These are phyloP conservation scores for Mycena olivaceomarginata DNA, from an alignment of 768 basidiomycete species.

Conservation along the genomic window DNA sequence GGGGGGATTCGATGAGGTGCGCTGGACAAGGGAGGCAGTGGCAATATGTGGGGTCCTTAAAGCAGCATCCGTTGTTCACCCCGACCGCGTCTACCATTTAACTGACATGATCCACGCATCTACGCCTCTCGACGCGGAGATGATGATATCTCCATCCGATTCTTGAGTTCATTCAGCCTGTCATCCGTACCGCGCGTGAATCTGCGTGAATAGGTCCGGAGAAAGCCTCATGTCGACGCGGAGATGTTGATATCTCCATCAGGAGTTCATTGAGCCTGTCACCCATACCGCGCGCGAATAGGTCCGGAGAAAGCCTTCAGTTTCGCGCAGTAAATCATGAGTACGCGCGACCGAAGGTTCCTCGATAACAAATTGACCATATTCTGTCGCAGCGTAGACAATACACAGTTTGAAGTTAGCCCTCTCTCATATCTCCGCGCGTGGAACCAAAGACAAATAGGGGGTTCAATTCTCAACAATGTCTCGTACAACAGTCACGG, in stretches of 20 bases:
- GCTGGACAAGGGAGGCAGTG: constrained; percentile 23
- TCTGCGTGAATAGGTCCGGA: constrained; percentile 28
- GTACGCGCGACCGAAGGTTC: constrained; percentile 3
- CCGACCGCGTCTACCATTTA: constrained; percentile 14
- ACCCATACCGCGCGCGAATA: constrained; percentile 23
- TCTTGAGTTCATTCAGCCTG: constrained; percentile 22
- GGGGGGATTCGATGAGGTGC: constrained; percentile 28
- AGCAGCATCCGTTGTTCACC: constrained; percentile 14
- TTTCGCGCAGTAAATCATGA: constrained; percentile 8
- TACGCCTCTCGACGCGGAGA: constrained; percentile 25
- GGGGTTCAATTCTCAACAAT: background rate
- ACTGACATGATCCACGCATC: constrained; percentile 32
- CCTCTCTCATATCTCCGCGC: too few species aligned
- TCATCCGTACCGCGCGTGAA: constrained; percentile 20
- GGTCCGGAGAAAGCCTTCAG: constrained; percentile 23
- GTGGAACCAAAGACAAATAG: too few species aligned
- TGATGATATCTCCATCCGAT: constrained; percentile 23
- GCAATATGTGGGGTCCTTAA: constrained; percentile 25
- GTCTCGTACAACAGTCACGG: constrained; percentile 17
- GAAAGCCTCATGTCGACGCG: constrained; percentile 24
- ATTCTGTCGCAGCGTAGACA: constrained; percentile 21
- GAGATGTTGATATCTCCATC: constrained; percentile 23
- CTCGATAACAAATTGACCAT: constrained; percentile 1
- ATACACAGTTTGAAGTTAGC: constrained; percentile 14
- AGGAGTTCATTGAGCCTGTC: constrained; percentile 23